Evolutionary conservation across 768 basidiomycete genomes (phyloP).

Genomic region (Sistotremastrum niveocremeum): DNA sequence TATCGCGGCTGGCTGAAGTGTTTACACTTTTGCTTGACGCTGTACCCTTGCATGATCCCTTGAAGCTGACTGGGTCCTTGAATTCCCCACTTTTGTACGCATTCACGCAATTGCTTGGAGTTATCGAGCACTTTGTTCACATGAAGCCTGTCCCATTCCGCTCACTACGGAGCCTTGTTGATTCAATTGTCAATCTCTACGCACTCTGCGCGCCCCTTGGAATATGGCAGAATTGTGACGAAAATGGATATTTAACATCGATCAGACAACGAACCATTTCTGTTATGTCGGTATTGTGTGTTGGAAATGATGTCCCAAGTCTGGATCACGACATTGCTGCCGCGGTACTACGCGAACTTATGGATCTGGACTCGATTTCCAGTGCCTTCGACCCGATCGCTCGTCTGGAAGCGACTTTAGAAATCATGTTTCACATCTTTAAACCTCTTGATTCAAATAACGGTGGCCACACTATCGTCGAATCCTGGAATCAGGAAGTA

Average conservation of each 20-base stretch:
- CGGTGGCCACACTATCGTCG: conserved; percentile 17
- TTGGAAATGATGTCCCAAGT: conserved; percentile 18
- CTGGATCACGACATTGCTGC: conserved; percentile 29
- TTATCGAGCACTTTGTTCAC: conserved; percentile 34
- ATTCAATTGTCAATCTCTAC: conserved; percentile 39
- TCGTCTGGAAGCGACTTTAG: conserved; percentile 40
- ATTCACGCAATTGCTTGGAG: conserved; percentile 36
- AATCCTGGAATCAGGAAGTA: conserved; percentile 36
- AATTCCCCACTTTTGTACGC: conserved; percentile 37
- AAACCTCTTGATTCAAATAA: conserved; percentile 9
- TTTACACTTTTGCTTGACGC: conserved; percentile 36
- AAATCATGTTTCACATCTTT: conserved; percentile 38
- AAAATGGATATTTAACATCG: conserved; percentile 4
- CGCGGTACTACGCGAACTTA: conserved; percentile 39
- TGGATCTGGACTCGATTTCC: conserved; percentile 31
- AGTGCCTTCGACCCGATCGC: conserved; percentile 40
- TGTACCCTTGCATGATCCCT: conserved; percentile 23
- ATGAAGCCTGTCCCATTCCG: conserved; percentile 39
- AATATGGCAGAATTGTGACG: conserved; percentile 37
- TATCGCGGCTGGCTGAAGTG: conserved; percentile 41
- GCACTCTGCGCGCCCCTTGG: conserved; percentile 32
- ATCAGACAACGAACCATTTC: too few species aligned
- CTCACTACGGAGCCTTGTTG: conserved; percentile 29
- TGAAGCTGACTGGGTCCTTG: conserved; percentile 22
- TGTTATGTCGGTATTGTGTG: conserved; percentile 30